These are phyloP conservation scores for Chrysoporthe puriensis DNA, from an alignment of 2,329 filamentous ascomycete genomes.

Conservation along the genomic window DNA sequence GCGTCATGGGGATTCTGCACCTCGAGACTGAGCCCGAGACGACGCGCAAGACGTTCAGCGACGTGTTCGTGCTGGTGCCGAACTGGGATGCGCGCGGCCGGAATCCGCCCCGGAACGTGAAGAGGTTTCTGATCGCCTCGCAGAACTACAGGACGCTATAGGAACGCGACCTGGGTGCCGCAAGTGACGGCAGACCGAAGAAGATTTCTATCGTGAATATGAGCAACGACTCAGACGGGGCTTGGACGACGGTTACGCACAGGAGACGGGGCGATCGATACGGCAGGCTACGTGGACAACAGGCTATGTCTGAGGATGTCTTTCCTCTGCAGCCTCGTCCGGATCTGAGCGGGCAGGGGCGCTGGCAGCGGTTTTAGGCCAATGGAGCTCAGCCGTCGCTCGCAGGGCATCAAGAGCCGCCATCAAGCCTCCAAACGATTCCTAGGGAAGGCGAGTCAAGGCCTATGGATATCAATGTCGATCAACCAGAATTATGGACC, in stretches of 20 bases:
- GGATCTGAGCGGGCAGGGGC: background rate
- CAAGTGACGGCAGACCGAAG: background rate
- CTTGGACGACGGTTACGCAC: background rate
- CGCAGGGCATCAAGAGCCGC: background rate
- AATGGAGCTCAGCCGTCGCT: background rate
- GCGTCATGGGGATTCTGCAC: slow-evolving; percentile 72
- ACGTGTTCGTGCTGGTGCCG: slow-evolving; percentile 80
- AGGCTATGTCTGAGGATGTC: background rate
- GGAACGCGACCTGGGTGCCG: slow-evolving; percentile 21
- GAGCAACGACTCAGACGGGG: background rate
- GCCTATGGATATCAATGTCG: background rate
- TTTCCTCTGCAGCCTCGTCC: slow-evolving; percentile 10
- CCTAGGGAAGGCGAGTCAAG: background rate
- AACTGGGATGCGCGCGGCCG: slow-evolving; percentile 64
- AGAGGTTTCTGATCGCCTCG: slow-evolving; percentile 69
- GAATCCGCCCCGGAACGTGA: slow-evolving; percentile 52
- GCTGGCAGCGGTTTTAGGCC: slow-evolving; percentile 11
- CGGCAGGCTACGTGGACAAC: background rate
- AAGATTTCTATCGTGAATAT: too few relatives aligned
- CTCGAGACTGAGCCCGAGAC: slow-evolving; percentile 67
- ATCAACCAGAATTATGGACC: background rate
- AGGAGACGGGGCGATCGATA: background rate
- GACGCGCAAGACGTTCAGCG: slow-evolving; percentile 72
- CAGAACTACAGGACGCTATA: slow-evolving; percentile 70
- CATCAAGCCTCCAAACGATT: background rate